Base-by-base conservation (phyloP, 2,329 filamentous ascomycete species). In the Madurella fahalii region DNA sequence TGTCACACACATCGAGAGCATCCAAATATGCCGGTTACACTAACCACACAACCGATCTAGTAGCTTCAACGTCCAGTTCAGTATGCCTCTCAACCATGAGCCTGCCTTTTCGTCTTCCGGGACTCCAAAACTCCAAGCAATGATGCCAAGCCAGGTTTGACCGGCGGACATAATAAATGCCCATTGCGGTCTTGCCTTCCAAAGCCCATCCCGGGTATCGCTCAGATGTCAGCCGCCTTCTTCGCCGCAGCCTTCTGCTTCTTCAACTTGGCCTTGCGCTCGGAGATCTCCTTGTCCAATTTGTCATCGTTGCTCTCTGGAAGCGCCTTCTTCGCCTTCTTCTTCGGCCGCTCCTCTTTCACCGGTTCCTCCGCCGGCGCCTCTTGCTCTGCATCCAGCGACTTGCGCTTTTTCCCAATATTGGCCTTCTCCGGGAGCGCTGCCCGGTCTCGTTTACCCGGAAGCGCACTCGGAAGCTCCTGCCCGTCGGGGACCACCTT, bases 351-450 rank as follows among this genome's bases (percentile, higher is more conserved):
- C 34, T 58, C 60, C 60, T 65, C 66, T 53, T 64, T 63, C 39
- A 63, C 58, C 15, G 60, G 45, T 44, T 62, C 51, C 53, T 62
- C 66, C 2, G 50, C 62, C 11, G 56, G 55, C 37, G 54, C 52
- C 51, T 61, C 60, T 8, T 63, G 44, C 44, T 62, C 61, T 2
- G 51, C 61, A 5, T 62, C 63, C 11, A 78, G 64, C 1, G 77
- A 74, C 74, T 83, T 84, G 61, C 81, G 76, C 76, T 83, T 83
- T 81, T 88, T 89, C 65, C 81, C 81, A 37, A 83, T 72, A 66
- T 84, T 84, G 62, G 80, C 72, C 73, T 80, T 81, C 58, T 78
- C 69, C 34, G 58, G 56, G 61, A 71, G 69, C 39, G 67, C 60
- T 62, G 54, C 56, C 51, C 45, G 47, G 9, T 59, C 56, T 34